These are phyloP conservation scores for Arabidopsis lyrata DNA, from an alignment of 441 rosid genomes.

Conservation along the genomic window DNA sequence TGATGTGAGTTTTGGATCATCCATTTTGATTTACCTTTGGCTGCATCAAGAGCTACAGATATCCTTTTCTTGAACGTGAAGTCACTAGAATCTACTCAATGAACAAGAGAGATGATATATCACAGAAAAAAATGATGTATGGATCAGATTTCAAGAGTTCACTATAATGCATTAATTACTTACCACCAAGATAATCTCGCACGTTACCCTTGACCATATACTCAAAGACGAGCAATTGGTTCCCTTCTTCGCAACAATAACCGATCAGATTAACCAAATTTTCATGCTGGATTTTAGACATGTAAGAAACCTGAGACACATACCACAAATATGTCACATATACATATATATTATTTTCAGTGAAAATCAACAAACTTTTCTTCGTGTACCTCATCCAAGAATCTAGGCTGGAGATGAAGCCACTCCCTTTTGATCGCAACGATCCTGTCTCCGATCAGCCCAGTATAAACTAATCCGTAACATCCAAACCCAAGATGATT, in stretches of 20 bases:
- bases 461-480: conserved; percentile 62
- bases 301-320: not conserved
- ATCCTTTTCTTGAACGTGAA: not conserved
- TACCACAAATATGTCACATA: not conserved
- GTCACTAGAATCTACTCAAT: not conserved
- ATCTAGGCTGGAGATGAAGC: conserved; percentile 47
- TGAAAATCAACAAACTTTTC: not conserved
- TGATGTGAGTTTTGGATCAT: not conserved
- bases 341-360: not conserved
- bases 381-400: conserved; percentile 53
- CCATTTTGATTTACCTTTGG: not conserved
- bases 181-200: not conserved
- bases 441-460: conserved; percentile 54
- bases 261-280: not conserved
- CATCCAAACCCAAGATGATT: conserved; percentile 62
- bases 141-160: not conserved
- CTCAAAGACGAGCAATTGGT: not conserved
- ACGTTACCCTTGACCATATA: not conserved
- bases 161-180: not conserved
- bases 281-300: not conserved
- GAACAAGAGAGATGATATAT: not conserved
- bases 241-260: not conserved
- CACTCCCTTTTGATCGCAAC: conserved; percentile 59
- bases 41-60: not conserved
- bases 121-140: not conserved